Evolutionary conservation across 2,329 filamentous ascomycete genomes (phyloP), one percentile per base, ranked within the genome.

Genomic region (Fusarium udum): DNA sequence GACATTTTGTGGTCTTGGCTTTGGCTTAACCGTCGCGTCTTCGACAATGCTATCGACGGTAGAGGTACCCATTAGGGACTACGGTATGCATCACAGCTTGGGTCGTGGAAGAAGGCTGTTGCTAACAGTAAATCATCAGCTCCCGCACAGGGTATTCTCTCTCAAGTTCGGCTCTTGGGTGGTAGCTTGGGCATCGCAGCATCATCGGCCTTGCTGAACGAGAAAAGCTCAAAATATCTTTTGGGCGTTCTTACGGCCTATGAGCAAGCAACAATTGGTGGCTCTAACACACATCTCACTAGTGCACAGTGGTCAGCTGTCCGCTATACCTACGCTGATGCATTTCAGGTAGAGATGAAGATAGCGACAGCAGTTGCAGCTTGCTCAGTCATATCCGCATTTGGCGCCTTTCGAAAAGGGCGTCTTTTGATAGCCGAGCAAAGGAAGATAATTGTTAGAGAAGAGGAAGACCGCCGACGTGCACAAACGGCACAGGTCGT

Each of bases 141-240:
- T 18, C 80, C 85, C 16, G 85, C 87, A 1, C 87, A 89, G 71
- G 87, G 86, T 2, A 84, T 89, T 43, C 75, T 89, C 18, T 85
- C 87, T 0, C 87, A 89, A 62, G 78, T 84, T 31, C 83, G 87
- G 37, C 84, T 89, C 28, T 80, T 89, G 1, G 87, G 87, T 9
- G 87, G 87, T 11, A 88, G 87, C 64, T 79, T 89, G 34, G 87
- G 87, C 7, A 88, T 89, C 59, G 85, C 87, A 6, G 82, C 85
- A 3, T 89, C 86, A 26, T 85, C 87, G 2, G 84, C 85, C 22
- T 81, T 88, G 22, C 74, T 87, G 73, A 48, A 80, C 67, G 56
- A 81, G 75, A 73, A 80, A 79, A 46, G 78, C 12, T 64, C 75
- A 32, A 62, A 78, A 7, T 71, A 78, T 32, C 72, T 84, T 39